Conservation (phyloP, 306 rosid species). For the Astragalus glycyphyllos region DNA sequence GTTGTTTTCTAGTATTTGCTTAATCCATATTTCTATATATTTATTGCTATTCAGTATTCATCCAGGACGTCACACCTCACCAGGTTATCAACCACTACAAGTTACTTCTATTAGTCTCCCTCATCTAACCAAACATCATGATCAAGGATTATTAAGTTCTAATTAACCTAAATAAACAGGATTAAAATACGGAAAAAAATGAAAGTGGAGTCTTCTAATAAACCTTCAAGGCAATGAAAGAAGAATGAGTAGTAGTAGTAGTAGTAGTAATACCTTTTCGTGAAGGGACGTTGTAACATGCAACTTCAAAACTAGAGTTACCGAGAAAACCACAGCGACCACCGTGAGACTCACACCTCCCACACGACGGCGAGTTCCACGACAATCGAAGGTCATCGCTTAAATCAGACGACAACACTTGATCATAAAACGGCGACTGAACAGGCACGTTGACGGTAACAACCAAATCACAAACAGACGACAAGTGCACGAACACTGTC, state of each 20-base stretch:
- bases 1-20: background rate
- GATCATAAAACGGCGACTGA: constrained; percentile 45
- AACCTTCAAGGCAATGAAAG: no score
- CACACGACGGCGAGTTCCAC: constrained; percentile 72
- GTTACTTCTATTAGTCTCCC: background rate
- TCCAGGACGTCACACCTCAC: background rate
- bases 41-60: background rate
- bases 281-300: constrained; percentile 53
- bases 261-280: constrained; percentile 47
- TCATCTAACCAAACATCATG: no score
- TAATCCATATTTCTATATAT: background rate
- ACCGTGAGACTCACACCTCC: constrained; percentile 60
- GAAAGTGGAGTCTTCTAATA: background rate
- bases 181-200: constrained; percentile 18
- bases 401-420: constrained; percentile 49
- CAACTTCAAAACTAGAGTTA: constrained; percentile 45
- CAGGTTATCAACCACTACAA: background rate
- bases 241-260: no score
- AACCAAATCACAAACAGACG: constrained; percentile 44
- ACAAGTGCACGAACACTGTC: constrained; percentile 32
- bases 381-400: constrained; percentile 49
- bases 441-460: constrained; percentile 56
- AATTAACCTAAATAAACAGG: background rate
- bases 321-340: constrained; percentile 62
- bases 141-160: background rate